Conservation (phyloP, 257 asterid species). For the Haberlea rhodopensis region DNA sequence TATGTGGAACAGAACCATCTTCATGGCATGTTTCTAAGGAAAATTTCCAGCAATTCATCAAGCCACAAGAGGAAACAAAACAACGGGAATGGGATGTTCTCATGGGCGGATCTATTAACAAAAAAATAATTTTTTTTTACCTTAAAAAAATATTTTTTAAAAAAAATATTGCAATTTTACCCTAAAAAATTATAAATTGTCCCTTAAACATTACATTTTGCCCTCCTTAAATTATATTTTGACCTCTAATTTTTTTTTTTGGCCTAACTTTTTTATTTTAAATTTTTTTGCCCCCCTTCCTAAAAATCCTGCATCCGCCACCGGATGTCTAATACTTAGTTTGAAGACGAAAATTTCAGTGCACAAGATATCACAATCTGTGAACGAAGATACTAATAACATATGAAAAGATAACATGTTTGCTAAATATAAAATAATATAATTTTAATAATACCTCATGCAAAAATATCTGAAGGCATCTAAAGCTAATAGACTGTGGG, state of each 20-base stretch:
- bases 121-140: too few relatives aligned
- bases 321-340: too few relatives aligned
- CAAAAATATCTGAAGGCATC: conserved; percentile 12
- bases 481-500: conserved; percentile 22
- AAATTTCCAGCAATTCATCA: conserved; percentile 19
- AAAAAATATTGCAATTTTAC: too few relatives aligned
- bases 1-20: conserved; percentile 17
- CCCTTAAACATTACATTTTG: too few relatives aligned
- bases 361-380: not conserved
- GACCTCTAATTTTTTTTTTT: too few relatives aligned
- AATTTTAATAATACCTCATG: conserved; percentile 21
- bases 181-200: too few relatives aligned
- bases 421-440: conserved; percentile 8
- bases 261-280: too few relatives aligned
- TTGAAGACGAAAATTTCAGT: not conserved
- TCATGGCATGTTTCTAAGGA: not conserved
- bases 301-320: too few relatives aligned
- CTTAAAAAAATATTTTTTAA: too few relatives aligned
- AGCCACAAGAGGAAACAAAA: not conserved
- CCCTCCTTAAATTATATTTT: too few relatives aligned
- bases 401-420: not conserved
- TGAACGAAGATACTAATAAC: conserved; percentile 6
- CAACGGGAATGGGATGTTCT: not conserved
- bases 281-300: too few relatives aligned
- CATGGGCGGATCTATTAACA: too few relatives aligned